Base-by-base conservation (phyloP, 257 asterid genomes). In the Przewalskia tangutica region DNA sequence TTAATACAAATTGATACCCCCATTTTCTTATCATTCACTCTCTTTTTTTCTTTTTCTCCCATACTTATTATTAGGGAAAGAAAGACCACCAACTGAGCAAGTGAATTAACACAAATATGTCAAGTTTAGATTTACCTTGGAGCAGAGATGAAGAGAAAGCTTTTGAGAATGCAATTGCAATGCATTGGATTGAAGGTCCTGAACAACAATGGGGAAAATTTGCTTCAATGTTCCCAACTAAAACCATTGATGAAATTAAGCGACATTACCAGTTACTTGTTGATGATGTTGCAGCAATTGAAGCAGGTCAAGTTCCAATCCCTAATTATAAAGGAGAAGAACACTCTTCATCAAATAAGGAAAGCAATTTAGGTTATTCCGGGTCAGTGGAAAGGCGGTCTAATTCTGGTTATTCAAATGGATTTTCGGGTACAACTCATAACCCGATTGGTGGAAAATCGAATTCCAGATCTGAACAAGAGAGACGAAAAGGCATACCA, bases 111-210 rank as follows among this genome's bases (percentile, higher is more conserved):
- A 63, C 71, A 62, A 79, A 75, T 2, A 89, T 88, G 91, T 82
- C 87, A 32, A 58, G 56, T 64, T 73, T 85, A 48, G 84, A 80
- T 81, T 78, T 46, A 48, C 32, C 20, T 14, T 95, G 98, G 98
- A 95, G 90, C 86, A 85, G 95, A 81, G 98, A 95, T 80, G 98
- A 95, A 85, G 98, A 93, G 77, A 91, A 81, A 71, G 98, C 98
- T 6, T 95, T 95, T 66, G 98, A 95, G 82, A 88, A 91, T 80
- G 97, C 90, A 32, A 95, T 95, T 81, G 98, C 98, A 42, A 83
- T 86, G 88, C 92, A 93, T 71, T 91, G 91, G 92, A 81, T 20
- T 32, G 97, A 86, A 12, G 90, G 87, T 27, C 54, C 81, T 27
- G 62, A 84, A 13, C 91, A 89, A 20, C 88, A 81, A 5, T 95